Evolutionary conservation across 768 basidiomycete species (phyloP).

Genomic region (Rubroboletus satanas): DNA sequence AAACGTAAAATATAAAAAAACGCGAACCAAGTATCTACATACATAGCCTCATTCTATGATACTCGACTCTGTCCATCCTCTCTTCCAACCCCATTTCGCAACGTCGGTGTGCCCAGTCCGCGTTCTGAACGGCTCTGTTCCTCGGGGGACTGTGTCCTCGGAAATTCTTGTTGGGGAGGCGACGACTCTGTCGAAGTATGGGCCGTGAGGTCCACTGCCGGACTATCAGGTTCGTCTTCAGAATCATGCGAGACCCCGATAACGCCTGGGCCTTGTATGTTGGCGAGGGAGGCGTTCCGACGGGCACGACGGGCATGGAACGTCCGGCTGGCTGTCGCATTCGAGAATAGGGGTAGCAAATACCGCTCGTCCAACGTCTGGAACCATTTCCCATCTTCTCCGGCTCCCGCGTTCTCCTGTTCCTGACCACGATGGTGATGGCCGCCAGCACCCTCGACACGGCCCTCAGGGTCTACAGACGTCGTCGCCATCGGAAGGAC

Average conservation of each 20-base stretch:
- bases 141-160: slow-evolving; percentile 27
- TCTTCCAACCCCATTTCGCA: slow-evolving; percentile 44
- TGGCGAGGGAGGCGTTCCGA: slow-evolving; percentile 35
- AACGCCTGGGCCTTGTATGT: slow-evolving; percentile 21
- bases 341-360: slow-evolving; percentile 87
- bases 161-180: slow-evolving; percentile 14
- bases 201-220: slow-evolving; percentile 44
- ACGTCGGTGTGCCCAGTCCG: slow-evolving; percentile 61
- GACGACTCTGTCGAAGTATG: slow-evolving; percentile 1
- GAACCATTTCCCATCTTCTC: slow-evolving; percentile 92
- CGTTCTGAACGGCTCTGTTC: slow-evolving; percentile 58
- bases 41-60: background rate
- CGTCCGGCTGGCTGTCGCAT: slow-evolving; percentile 82
- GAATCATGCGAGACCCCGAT: slow-evolving; percentile 34
- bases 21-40: background rate
- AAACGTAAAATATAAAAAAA: background rate
- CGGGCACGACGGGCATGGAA: slow-evolving; percentile 77
- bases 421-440: background rate
- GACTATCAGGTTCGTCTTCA: slow-evolving; percentile 40
- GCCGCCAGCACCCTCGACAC: slow-evolving; percentile 1
- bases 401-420: slow-evolving; percentile 19
- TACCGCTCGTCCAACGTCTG: slow-evolving; percentile 93
- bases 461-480: slow-evolving; percentile 25
- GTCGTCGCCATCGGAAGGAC: slow-evolving; percentile 73
- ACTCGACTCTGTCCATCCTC: slow-evolving; percentile 19